phyloP scores from a whole-genome alignment of 108 stramenopile species.

The Nannochloropsis granulata region DNA sequence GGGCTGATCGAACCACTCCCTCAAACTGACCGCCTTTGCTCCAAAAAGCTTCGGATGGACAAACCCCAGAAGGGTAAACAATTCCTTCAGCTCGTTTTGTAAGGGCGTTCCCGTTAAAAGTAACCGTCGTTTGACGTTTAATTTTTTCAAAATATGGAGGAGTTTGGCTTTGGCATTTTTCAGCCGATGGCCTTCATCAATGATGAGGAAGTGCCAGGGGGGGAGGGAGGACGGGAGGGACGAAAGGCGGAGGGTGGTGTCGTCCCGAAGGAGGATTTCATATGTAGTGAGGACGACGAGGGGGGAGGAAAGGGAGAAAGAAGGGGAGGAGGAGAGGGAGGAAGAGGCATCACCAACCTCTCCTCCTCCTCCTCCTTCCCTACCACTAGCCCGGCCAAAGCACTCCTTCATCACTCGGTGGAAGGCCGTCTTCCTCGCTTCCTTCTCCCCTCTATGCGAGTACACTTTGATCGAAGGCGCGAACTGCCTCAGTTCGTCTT shows the following conservation, averaged over 20 bases:
- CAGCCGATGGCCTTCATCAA: slow-evolving; percentile 90
- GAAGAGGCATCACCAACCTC: too few relatives aligned
- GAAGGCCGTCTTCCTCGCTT: neutral
- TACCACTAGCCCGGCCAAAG: neutral
- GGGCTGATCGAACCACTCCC: neutral
- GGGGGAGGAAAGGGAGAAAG: slow-evolving; percentile 60
- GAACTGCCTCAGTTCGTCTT: neutral
- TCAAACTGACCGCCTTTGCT: neutral
- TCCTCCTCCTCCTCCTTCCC: too few relatives aligned
- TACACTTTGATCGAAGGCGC: neutral
- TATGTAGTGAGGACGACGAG: slow-evolving; percentile 85
- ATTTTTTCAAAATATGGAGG: slow-evolving; percentile 54
- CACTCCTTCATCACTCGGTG: neutral
- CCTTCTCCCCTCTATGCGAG: neutral
- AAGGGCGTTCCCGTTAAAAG: slow-evolving; percentile 91
- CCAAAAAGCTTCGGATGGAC: slow-evolving; percentile 33
- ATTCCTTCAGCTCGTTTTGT: slow-evolving; percentile 52
- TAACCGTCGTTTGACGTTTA: slow-evolving; percentile 59
- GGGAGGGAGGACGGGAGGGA: slow-evolving; percentile 49
- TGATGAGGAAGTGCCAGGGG: slow-evolving; percentile 76
- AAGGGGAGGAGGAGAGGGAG: too few relatives aligned
- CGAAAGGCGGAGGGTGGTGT: slow-evolving; percentile 18
- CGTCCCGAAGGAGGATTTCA: slow-evolving; percentile 42
- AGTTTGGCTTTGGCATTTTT: slow-evolving; percentile 61
- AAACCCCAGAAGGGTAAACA: neutral